Conservation (phyloP, 148 eudicot species). For the Suaeda aralocaspica region DNA sequence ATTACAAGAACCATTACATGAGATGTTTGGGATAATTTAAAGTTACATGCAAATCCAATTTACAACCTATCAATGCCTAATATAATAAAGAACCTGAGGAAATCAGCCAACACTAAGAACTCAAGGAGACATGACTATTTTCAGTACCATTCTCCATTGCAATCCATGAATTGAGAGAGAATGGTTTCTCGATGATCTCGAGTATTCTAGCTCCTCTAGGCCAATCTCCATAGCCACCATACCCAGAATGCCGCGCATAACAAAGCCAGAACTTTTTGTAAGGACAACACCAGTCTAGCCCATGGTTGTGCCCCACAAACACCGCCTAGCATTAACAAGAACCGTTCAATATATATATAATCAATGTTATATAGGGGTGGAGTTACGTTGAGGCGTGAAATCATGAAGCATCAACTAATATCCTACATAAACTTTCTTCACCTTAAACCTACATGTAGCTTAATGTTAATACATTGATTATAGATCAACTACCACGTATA, state of each 20-base stretch:
- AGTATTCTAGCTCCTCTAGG: slow-evolving; percentile 72
- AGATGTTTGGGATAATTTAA: not conserved
- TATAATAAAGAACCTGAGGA: not conserved
- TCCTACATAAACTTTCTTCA: too few species aligned
- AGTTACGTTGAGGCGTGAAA: too few species aligned
- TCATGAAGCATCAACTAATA: too few species aligned
- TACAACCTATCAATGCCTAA: not conserved
- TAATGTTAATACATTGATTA: too few species aligned
- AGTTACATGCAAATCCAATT: not conserved
- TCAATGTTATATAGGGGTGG: too few species aligned
- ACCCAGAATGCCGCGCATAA: slow-evolving; percentile 86
- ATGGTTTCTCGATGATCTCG: slow-evolving; percentile 58
- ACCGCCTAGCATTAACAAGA: slow-evolving; percentile 51
- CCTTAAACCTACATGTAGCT: too few species aligned
- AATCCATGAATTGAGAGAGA: slow-evolving; percentile 88
- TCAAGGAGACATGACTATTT: slow-evolving; percentile 62
- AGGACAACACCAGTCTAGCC: slow-evolving; percentile 98
- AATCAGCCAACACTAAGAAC: not conserved
- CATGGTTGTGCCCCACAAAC: slow-evolving; percentile 97
- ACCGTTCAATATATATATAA: too few species aligned
- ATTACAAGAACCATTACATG: not conserved
- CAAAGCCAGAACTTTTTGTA: slow-evolving; percentile 77
- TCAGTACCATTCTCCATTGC: slow-evolving; percentile 76
- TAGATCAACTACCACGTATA: too few species aligned
- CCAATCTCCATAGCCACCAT: slow-evolving; percentile 98